Evolutionary conservation across 2,329 filamentous ascomycete species (phyloP), one percentile per base, ranked within the genome.

Genomic region (Penicillium sumatraense): DNA sequence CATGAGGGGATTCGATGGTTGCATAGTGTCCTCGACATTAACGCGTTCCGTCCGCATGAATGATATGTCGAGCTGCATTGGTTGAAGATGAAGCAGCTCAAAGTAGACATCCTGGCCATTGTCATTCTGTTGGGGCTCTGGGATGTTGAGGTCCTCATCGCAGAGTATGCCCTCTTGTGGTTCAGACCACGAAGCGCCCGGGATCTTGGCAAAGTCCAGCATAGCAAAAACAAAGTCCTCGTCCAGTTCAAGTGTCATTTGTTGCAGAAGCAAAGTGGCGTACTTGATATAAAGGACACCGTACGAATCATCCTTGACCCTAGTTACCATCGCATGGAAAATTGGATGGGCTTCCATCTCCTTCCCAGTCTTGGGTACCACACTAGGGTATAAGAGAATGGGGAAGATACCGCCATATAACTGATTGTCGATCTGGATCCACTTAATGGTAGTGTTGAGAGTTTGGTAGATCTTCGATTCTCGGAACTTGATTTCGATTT

Each of bases 371-470:
- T 98, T 98, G 0, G 95, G 93, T 14, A 99, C 95, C 9, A 99
- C 95, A 75, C 93, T 97, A 5, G 95, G 95, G 72, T 99, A 99
- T 54, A 99, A 81, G 26, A 99, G 86, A 77, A 99, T 96, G 0
- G 95, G 95, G 81, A 99, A 99, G 64, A 99, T 93, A 23, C 96
- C 95, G 24, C 96, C 96, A 68, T 99, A 99, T 13, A 99, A 85
- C 74, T 99, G 95, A 66, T 99, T 99, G 75, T 99, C 95, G 65
- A 99, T 90, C 75, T 99, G 95, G 24, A 99, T 95, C 96, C 96
- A 99, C 74, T 99, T 98, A 71, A 98, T 89, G 0, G 91, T 90
- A 48, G 95, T 81, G 45, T 91, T 93, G 58, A 97, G 77, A 0
- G 92, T 98, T 75, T 99, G 95, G 69, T 96, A 96, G 14, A 97